phyloP scores from a whole-genome alignment of 176 grass and related monocot genomes.

The Sorghum bicolor region Sorghum_bicolor_NCBIv3 NC_012870.2:23507501-23508000 shows the following conservation, averaged over 20 bases:
- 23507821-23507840: background rate
- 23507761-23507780: slow-evolving; percentile 29
- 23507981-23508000: slow-evolving; percentile 28
- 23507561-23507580: background rate
- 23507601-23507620: background rate
- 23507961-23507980: background rate
- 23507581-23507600: background rate
- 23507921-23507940: background rate
- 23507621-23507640: background rate
- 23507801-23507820: background rate
- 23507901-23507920: background rate
- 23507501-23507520: background rate
- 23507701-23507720: background rate
- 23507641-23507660: background rate
- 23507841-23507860: background rate
- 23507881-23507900: background rate
- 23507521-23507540: background rate
- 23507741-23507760: background rate
- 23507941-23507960: background rate
- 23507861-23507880: slow-evolving; percentile 14
- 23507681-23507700: background rate
- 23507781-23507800: background rate
- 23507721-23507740: background rate
- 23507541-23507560: background rate
- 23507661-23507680: background rate